These are phyloP conservation scores for Harringtonia lauricola DNA, from an alignment of 2,329 filamentous ascomycete species.

Conservation along the genomic window DNA sequence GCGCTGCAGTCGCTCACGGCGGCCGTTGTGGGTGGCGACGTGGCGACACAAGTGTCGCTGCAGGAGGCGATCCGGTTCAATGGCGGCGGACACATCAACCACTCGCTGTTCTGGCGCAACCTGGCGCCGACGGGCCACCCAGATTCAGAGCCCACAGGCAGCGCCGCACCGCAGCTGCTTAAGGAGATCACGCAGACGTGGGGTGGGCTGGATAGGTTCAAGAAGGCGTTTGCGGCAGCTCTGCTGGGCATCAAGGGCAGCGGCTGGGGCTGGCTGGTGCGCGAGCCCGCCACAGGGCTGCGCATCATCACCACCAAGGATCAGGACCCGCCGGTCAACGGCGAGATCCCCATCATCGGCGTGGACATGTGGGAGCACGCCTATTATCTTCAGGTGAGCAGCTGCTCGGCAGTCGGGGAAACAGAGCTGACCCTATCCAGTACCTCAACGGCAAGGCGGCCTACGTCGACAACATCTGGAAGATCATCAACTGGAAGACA, in stretches of 20 bases:
- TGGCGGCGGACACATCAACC: conserved; percentile 57
- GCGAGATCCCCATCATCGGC: conserved; percentile 60
- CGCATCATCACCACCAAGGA: conserved; percentile 75
- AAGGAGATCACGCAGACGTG: conserved; percentile 53
- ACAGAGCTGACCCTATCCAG: conserved; percentile 26
- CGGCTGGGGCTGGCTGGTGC: conserved; percentile 82
- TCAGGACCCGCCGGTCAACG: conserved; percentile 62
- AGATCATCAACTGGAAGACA: conserved; percentile 67
- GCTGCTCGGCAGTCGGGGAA: too few relatives aligned
- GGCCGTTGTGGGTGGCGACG: conserved; percentile 40
- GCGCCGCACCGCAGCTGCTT: conserved; percentile 27
- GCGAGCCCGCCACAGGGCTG: conserved; percentile 46
- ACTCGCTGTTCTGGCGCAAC: conserved; percentile 61
- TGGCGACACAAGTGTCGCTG: conserved; percentile 48
- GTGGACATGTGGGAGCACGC: conserved; percentile 94
- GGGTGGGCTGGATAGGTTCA: conserved; percentile 57
- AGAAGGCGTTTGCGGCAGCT: conserved; percentile 51
- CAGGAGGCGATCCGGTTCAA: conserved; percentile 58
- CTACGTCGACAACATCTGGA: conserved; percentile 69
- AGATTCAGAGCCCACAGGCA: conserved; percentile 36
- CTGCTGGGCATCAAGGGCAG: conserved; percentile 69
- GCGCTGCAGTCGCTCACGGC: conserved; percentile 60
- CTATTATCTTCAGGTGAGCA: conserved; percentile 66
- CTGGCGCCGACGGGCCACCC: conserved; percentile 50
- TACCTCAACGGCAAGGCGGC: conserved; percentile 67